Evolutionary conservation across 352 stramenopile genomes (phyloP).

Genomic region (Phytophthora chlamydospora): DNA sequence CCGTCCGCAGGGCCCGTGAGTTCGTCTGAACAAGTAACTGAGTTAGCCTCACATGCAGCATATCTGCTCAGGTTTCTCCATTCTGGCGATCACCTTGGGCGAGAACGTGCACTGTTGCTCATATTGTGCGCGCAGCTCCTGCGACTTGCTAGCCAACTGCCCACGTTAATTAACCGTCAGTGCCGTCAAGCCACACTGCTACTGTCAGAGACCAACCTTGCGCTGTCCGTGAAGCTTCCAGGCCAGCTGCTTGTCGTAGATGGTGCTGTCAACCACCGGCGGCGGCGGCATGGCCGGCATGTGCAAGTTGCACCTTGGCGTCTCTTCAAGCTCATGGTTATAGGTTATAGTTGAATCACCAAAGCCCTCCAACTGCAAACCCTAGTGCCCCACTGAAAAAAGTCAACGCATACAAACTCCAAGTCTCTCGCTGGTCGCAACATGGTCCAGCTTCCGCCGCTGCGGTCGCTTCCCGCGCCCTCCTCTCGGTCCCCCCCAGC

Average conservation of each 20-base stretch:
- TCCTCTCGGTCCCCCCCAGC: no score
- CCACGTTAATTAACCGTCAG: background rate
- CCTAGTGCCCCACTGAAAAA: no score
- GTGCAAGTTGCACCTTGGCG: background rate
- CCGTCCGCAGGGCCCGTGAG: constrained; percentile 5
- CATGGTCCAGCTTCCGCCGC: no score
- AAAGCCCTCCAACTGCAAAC: no score
- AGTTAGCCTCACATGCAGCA: background rate
- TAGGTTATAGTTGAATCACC: no score
- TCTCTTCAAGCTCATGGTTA: constrained; percentile 1
- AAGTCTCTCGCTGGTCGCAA: no score
- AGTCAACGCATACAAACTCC: no score
- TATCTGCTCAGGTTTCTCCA: background rate
- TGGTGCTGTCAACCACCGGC: constrained; percentile 17
- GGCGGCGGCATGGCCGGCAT: constrained; percentile 5
- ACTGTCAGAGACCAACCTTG: constrained; percentile 34
- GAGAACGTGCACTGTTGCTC: constrained; percentile 66
- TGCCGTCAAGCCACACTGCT: background rate
- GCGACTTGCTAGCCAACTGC: constrained; percentile 48
- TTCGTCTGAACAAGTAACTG: constrained; percentile 14
- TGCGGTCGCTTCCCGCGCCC: no score
- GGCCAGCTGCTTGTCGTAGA: constrained; percentile 71
- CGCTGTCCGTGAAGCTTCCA: constrained; percentile 64
- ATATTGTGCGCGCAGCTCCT: constrained; percentile 48
- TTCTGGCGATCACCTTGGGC: constrained; percentile 42